A percentile compares a stretch with the other conserved stretches of the same genome.
These are phyloP conservation scores for Penicillium steckii DNA, from an alignment of 495 filamentous ascomycete species.

Conservation along the genomic window DNA sequence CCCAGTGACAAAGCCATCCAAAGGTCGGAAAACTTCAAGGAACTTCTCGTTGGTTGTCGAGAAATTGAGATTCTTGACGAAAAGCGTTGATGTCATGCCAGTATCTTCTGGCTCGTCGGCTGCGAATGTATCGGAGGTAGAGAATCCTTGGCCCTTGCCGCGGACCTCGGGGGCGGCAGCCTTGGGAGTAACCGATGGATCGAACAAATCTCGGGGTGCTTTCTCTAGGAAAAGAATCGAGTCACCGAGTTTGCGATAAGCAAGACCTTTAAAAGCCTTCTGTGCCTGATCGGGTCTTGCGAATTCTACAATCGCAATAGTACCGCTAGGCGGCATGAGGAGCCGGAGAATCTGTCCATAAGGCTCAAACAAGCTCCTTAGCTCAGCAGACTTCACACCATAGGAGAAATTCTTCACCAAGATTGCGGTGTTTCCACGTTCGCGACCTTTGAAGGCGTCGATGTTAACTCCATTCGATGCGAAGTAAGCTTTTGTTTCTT, in stretches of 20 bases:
- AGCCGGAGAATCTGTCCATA: constrained; percentile 69
- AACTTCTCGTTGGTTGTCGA: constrained; percentile 75
- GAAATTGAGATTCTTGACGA: constrained; percentile 92
- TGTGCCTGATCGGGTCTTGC: constrained; percentile 71
- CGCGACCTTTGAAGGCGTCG: constrained; percentile 78
- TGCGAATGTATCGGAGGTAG: constrained; percentile 54
- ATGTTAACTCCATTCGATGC: constrained; percentile 82
- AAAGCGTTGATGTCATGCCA: constrained; percentile 73
- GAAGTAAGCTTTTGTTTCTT: constrained; percentile 94
- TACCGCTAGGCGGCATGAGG: constrained; percentile 88
- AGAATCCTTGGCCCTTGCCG: constrained; percentile 49
- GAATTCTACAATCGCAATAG: constrained; percentile 91
- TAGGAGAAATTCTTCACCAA: constrained; percentile 94
- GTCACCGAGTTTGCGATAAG: constrained; percentile 87
- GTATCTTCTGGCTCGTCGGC: constrained; percentile 50
- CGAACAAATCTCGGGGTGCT: constrained; percentile 81
- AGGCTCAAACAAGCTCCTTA: constrained; percentile 50
- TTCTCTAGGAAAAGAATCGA: constrained; percentile 93
- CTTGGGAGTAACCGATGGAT: constrained; percentile 29
- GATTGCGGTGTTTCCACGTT: constrained; percentile 83
- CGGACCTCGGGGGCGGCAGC: constrained; percentile 34
- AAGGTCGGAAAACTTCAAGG: constrained; percentile 68
- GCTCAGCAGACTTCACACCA: constrained; percentile 61
- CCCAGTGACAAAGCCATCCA: constrained; percentile 83
- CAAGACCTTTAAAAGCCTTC: constrained; percentile 75